Conservation (phyloP, 2,329 filamentous ascomycete species). For the Hymenoscyphus linearis region DNA sequence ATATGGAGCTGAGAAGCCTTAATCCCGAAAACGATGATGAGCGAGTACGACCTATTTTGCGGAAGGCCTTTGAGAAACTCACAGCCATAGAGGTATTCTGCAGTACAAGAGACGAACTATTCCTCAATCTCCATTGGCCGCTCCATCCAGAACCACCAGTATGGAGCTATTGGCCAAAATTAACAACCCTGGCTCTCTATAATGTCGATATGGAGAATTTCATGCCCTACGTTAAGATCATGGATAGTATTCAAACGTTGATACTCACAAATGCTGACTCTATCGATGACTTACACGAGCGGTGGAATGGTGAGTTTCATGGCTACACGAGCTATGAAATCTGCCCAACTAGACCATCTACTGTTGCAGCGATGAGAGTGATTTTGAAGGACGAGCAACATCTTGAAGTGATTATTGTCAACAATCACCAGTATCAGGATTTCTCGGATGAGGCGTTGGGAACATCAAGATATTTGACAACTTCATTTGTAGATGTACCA, state of each 20-base stretch:
- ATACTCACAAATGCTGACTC: background rate
- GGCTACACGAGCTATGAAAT: background rate
- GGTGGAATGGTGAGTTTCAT: background rate
- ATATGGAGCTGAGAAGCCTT: conserved; percentile 43
- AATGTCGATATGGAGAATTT: background rate
- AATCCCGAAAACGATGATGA: conserved; percentile 39
- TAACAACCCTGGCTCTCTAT: background rate
- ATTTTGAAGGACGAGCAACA: conserved; percentile 12
- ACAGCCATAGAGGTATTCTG: conserved; percentile 34
- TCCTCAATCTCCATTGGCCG: background rate
- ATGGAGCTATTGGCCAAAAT: background rate
- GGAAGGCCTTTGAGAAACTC: conserved; percentile 41
- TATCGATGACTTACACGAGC: background rate
- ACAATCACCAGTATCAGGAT: conserved; percentile 9
- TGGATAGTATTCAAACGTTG: background rate
- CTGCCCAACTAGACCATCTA: background rate
- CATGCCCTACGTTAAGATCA: background rate
- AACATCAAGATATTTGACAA: conserved; percentile 33
- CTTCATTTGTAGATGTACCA: conserved; percentile 38
- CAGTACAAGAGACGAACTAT: background rate
- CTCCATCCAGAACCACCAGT: background rate
- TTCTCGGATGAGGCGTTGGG: conserved; percentile 20
- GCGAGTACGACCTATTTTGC: conserved; percentile 34
- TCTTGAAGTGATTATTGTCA: conserved; percentile 11
- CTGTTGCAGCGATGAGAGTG: conserved; percentile 26